Conservation (phyloP, 371 early-diverging fungal species). For the Mucor irregularis region DNA sequence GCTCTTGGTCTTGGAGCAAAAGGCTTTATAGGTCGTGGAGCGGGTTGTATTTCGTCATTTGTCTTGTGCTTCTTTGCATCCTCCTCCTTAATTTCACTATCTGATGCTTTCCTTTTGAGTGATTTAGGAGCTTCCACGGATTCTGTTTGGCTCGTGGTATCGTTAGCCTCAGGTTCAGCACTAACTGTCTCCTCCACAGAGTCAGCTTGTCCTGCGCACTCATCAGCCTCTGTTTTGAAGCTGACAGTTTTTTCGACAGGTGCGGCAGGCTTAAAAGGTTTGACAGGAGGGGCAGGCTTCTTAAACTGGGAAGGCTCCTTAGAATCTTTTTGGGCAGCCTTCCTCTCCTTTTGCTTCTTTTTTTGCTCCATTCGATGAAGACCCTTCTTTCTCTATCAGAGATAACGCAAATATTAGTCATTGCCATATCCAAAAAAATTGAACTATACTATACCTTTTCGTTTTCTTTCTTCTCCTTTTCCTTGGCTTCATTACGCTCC, state of each 20-base stretch:
- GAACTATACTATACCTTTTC: background rate
- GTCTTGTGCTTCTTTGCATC: background rate
- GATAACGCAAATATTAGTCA: background rate
- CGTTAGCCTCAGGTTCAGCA: too few relatives aligned
- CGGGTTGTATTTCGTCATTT: background rate
- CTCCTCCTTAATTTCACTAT: background rate
- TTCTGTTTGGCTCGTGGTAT: too few relatives aligned
- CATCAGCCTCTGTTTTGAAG: too few relatives aligned
- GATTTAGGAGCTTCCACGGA: too few relatives aligned
- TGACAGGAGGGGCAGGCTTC: background rate
- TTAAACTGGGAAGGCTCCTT: background rate
- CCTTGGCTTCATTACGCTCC: background rate
- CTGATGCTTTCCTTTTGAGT: slow-evolving; percentile 15
- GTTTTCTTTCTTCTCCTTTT: slow-evolving; percentile 5
- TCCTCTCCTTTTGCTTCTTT: slow-evolving; percentile 11
- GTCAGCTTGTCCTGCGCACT: too few relatives aligned
- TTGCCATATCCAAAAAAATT: background rate
- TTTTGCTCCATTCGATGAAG: slow-evolving; percentile 25
- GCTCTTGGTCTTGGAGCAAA: too few relatives aligned
- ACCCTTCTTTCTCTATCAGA: slow-evolving; percentile 29
- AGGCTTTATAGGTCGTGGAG: too few relatives aligned
- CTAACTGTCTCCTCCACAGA: too few relatives aligned
- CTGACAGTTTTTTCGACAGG: background rate
- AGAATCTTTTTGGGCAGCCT: background rate
- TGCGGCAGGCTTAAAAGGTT: too few relatives aligned